These are phyloP conservation scores for Scedosporium boydii DNA, from an alignment of 2,329 filamentous ascomycete genomes.

Conservation along the genomic window DNA sequence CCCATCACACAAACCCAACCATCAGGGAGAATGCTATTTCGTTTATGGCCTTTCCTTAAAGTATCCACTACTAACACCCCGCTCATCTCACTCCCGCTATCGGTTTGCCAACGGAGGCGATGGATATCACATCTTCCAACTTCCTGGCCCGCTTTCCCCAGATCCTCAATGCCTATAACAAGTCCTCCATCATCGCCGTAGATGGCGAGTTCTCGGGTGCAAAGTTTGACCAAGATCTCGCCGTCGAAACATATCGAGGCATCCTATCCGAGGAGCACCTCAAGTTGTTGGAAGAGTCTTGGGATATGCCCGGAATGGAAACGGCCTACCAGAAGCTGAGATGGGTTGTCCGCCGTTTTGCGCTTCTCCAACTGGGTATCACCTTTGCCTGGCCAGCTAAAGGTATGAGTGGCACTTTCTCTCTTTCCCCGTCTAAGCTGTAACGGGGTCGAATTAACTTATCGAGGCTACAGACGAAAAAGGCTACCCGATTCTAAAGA, in stretches of 20 bases:
- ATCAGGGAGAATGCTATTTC: no score
- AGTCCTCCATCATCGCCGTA: constrained; percentile 21
- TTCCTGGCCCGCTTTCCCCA: constrained; percentile 16
- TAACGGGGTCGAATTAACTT: neutral
- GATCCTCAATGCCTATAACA: constrained; percentile 19
- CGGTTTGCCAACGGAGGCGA: neutral
- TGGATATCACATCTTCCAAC: constrained; percentile 13
- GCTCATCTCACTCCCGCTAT: no score
- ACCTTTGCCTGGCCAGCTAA: constrained; percentile 18
- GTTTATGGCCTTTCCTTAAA: no score
- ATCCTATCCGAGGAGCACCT: constrained; percentile 3
- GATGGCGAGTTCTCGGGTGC: constrained; percentile 30
- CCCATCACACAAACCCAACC: no score
- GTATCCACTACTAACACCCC: no score
- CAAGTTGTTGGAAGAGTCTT: constrained; percentile 9
- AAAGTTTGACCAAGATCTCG: neutral
- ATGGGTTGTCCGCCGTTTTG: constrained; percentile 19
- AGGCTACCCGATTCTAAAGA: constrained; percentile 11
- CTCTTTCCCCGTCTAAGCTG: neutral
- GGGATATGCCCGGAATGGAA: neutral
- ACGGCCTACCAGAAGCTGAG: constrained; percentile 17
- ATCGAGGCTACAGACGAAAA: neutral
- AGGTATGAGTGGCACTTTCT: neutral
- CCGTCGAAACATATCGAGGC: neutral
- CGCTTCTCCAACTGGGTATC: constrained; percentile 25